These are phyloP conservation scores for Aspergillus transmontanensis DNA, from an alignment of 2,329 filamentous ascomycete species.

Conservation along the genomic window DNA sequence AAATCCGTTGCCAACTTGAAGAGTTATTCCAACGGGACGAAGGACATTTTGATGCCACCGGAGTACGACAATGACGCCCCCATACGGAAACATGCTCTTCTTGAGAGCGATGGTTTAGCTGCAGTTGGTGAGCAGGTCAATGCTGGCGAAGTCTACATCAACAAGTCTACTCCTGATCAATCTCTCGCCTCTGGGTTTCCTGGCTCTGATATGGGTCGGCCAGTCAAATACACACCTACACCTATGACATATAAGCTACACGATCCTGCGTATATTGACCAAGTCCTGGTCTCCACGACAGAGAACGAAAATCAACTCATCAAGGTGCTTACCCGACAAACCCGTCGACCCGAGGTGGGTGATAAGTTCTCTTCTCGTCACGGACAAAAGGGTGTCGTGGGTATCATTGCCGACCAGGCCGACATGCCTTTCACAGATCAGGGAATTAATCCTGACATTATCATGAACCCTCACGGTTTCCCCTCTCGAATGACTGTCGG, in stretches of 20 bases:
- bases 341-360: conserved; percentile 87
- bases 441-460: conserved; percentile 94
- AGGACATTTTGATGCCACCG: conserved; percentile 62
- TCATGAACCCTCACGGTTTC: conserved; percentile 99
- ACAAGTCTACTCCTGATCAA: conserved; percentile 84
- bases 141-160: conserved; percentile 81
- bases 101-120: conserved; percentile 86
- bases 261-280: conserved; percentile 89
- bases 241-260: conserved; percentile 74
- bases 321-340: conserved; percentile 96
- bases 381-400: conserved; percentile 96
- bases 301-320: conserved; percentile 84
- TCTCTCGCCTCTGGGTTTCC: conserved; percentile 69
- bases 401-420: conserved; percentile 93
- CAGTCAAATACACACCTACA: conserved; percentile 40
- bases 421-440: conserved; percentile 94
- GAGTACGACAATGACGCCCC: conserved; percentile 64
- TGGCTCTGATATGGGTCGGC: conserved; percentile 59
- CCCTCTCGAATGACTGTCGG: conserved; percentile 99
- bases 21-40: conserved; percentile 80
- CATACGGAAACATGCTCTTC: conserved; percentile 68
- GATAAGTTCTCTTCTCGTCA: conserved; percentile 99
- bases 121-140: conserved; percentile 80
- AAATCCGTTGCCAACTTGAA: conserved; percentile 88
- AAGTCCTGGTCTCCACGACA: conserved; percentile 89